Percentiles rank a stretch among this genome's conserved stretches.
phyloP scores from a whole-genome alignment of 768 basidiomycete genomes.

The Russula virescens region DNA sequence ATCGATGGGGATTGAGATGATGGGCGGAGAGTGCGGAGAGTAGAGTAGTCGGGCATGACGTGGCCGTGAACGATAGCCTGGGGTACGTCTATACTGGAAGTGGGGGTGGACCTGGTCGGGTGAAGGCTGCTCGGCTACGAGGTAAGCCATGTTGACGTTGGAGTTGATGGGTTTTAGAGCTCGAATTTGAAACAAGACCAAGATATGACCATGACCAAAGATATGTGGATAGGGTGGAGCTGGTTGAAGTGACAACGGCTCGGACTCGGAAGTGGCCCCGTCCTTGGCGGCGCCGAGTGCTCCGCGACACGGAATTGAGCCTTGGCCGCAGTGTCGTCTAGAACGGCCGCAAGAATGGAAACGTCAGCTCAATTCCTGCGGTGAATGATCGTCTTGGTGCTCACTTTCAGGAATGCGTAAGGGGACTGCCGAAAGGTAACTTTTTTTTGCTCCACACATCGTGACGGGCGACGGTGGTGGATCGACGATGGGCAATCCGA shows the following conservation, averaged over 20 bases:
- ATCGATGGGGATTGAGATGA: constrained; percentile 3
- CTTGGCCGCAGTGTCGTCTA: not conserved
- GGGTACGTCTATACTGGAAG: not conserved
- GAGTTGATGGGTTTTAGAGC: not conserved
- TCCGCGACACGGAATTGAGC: not conserved
- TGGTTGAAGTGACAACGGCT: too few species aligned
- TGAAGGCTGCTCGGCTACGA: not conserved
- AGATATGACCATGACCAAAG: not conserved
- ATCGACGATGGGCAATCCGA: too few species aligned
- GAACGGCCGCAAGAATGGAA: too few species aligned
- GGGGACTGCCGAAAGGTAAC: not conserved
- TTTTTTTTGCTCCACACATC: not conserved
- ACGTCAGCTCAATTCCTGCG: too few species aligned
- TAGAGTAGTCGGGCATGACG: constrained; percentile 9
- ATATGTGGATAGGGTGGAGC: too few species aligned
- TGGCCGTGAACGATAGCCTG: not conserved
- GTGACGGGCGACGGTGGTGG: too few species aligned
- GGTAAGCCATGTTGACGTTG: not conserved
- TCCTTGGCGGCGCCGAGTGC: too few species aligned
- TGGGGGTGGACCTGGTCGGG: not conserved
- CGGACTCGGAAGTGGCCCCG: not conserved
- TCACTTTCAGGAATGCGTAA: too few species aligned
- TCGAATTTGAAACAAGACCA: not conserved
- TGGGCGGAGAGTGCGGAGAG: not conserved
- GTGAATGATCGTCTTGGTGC: not conserved